Base-by-base conservation (phyloP, 2,329 filamentous ascomycete species). In the Fusarium drepaniforme region DNA sequence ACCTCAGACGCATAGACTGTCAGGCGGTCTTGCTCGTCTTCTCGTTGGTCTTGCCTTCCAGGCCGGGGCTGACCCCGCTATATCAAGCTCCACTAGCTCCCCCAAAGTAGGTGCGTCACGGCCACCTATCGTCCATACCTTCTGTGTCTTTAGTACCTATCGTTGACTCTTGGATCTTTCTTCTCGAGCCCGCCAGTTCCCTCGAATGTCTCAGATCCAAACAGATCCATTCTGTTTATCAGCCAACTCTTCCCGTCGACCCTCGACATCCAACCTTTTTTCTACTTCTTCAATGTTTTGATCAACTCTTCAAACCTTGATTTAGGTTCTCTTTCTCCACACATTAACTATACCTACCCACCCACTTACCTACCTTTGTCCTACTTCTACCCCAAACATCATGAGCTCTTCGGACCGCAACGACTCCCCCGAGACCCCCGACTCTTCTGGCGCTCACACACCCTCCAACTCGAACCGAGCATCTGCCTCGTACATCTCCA, bases 401-500 rank as follows among this genome's bases (percentile, higher is more conserved):
- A 79, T 78, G 77, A 77, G 63, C 67, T 77, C 62, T 46, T 73
- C 75, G 42, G 73, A 75, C 73, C 71, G 66, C 63, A 68, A 69
- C 68, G 68, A 75, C 67, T 76, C 73, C 61, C 68, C 76, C 68
- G 77, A 78, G 64, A 51, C 68, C 15, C 67, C 76, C 57, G 73
- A 75, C 59, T 71, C 77, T 15, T 78, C 78, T 42, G 78, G 78
- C 64, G 71, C 72, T 51, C 72, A 68, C 56, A 79, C 78, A n/a
- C 77, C 78, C 35, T 38, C 71, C 13, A 75, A 69, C 69, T 46
- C 69, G 38, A 74, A 78, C 61, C 77, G 74, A 59, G 77, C 76
- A 21, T 79, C 78, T 44, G 74, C 74, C 15, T 77, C 75, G 51
- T 81, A 80, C 64, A 70, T 82, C 42, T 71, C 78, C 69, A 84